A percentile compares a stretch with the other conserved stretches of the same genome.
These are phyloP conservation scores for Elongisporangium anandrum DNA, from an alignment of 352 stramenopile species.

Conservation along the genomic window DNA sequence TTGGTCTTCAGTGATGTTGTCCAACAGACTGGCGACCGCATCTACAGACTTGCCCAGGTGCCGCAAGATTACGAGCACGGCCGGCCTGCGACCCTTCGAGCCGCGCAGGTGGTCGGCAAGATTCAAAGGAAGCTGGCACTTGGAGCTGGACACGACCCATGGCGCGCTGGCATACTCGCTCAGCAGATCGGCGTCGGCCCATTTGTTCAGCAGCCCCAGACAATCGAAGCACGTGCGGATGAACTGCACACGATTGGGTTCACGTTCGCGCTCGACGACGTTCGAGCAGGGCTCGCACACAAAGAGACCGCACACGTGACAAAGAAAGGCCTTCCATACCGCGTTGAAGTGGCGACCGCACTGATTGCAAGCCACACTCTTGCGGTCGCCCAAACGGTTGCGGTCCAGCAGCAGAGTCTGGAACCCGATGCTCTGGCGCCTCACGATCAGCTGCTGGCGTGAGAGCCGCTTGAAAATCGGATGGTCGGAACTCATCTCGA, in stretches of 20 bases:
- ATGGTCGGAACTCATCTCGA: constrained; percentile 22
- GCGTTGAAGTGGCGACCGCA: constrained; percentile 42
- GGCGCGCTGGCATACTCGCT: constrained; percentile 17
- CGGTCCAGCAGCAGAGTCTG: constrained; percentile 33
- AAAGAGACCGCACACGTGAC: constrained; percentile 48
- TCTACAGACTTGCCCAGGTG: constrained; percentile 21
- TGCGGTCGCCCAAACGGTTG: constrained; percentile 10
- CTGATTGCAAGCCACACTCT: constrained; percentile 30
- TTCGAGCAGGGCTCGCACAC: constrained; percentile 46
- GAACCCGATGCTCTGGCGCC: constrained; percentile 42
- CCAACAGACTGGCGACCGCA: constrained; percentile 19
- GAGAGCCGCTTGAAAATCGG: constrained; percentile 49
- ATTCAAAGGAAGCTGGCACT: constrained; percentile 37
- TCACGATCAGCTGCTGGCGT: constrained; percentile 41
- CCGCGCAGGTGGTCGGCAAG: constrained; percentile 35
- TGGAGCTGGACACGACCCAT: constrained; percentile 28
- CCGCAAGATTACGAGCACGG: constrained; percentile 30
- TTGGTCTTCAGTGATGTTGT: constrained; percentile 28
- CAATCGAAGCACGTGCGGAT: constrained; percentile 43
- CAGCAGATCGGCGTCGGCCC: constrained; percentile 33
- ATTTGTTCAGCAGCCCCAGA: constrained; percentile 46
- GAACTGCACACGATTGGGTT: constrained; percentile 39
- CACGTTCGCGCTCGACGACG: constrained; percentile 47
- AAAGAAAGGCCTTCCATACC: constrained; percentile 42
- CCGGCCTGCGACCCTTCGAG: constrained; percentile 20